A percentile compares a stretch with the other conserved stretches of the same genome.
These are phyloP conservation scores for Pisolithus sp. DNA, from an alignment of 768 basidiomycete genomes.

Conservation along the genomic window DNA sequence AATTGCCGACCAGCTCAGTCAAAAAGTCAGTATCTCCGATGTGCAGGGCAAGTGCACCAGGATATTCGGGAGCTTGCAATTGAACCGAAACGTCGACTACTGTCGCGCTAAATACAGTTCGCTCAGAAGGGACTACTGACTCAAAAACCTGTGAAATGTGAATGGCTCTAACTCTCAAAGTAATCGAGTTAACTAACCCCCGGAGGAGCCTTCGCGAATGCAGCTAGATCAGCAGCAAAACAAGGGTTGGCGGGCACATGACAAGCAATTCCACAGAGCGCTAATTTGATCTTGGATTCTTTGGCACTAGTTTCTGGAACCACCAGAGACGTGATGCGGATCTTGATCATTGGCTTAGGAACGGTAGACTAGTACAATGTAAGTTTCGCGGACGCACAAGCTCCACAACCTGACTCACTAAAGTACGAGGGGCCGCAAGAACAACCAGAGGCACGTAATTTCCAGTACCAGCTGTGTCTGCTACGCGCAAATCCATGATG, in stretches of 20 bases:
- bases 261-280: constrained; percentile 57
- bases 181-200: constrained; percentile 51
- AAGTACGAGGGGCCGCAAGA: constrained; percentile 48
- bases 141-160: constrained; percentile 68
- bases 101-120: constrained; percentile 64
- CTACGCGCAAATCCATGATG: constrained; percentile 54
- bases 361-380: constrained; percentile 32
- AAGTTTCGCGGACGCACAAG: constrained; percentile 1
- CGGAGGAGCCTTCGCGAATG: constrained; percentile 77
- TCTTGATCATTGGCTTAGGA: constrained; percentile 48
- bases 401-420: constrained; percentile 39
- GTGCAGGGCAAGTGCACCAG: constrained; percentile 62
- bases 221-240: constrained; percentile 55
- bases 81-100: constrained; percentile 64
- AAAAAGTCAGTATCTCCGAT: constrained; percentile 60
- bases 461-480: constrained; percentile 38
- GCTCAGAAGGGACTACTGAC: constrained; percentile 84
- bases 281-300: constrained; percentile 66
- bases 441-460: constrained; percentile 38
- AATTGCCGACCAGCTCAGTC: constrained; percentile 68
- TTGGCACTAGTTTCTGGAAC: constrained; percentile 62
- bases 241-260: constrained; percentile 54
- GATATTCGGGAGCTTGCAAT: constrained; percentile 46
- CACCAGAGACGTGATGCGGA: constrained; percentile 60
- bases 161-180: constrained; percentile 1